Conservation (phyloP, 371 early-diverging fungal species). For the Fennellomyces sp. region DNA sequence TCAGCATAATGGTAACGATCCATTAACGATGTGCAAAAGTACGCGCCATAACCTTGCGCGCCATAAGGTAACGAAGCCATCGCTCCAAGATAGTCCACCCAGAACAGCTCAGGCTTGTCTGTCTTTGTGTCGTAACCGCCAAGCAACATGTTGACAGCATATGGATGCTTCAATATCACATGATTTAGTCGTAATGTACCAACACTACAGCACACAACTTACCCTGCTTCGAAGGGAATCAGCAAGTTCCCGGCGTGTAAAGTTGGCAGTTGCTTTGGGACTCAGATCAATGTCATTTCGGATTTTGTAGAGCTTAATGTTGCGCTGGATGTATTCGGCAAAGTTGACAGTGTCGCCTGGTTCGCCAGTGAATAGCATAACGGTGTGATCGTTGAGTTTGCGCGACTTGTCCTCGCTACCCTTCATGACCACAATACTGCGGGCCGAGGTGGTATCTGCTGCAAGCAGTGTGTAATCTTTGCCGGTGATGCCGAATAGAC, state of each 20-base stretch:
- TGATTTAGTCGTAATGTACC: background rate
- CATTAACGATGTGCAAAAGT: slow-evolving; percentile 90
- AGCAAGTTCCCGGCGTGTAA: slow-evolving; percentile 87
- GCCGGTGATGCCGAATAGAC: slow-evolving; percentile 92
- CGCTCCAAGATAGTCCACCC: slow-evolving; percentile 93
- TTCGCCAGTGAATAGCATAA: slow-evolving; percentile 90
- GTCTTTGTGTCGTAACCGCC: slow-evolving; percentile 83
- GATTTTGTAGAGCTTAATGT: slow-evolving; percentile 90
- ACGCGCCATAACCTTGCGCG: slow-evolving; percentile 93
- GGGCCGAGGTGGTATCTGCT: slow-evolving; percentile 78
- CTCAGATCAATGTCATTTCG: slow-evolving; percentile 82
- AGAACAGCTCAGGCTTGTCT: slow-evolving; percentile 79
- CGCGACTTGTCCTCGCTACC: slow-evolving; percentile 88
- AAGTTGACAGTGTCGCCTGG: slow-evolving; percentile 95
- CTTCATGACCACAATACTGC: slow-evolving; percentile 94
- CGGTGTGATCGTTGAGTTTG: slow-evolving; percentile 76
- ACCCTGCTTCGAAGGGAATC: slow-evolving; percentile 87
- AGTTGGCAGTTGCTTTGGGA: slow-evolving; percentile 83
- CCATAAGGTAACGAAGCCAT: slow-evolving; percentile 84
- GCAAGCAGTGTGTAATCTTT: slow-evolving; percentile 93
- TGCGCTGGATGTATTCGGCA: slow-evolving; percentile 95
- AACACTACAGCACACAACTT: slow-evolving; percentile 26
- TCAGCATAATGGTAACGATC: slow-evolving; percentile 91
- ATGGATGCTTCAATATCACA: slow-evolving; percentile 67
- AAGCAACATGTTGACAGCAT: slow-evolving; percentile 89